Evolutionary conservation across 345 rosid species (phyloP).

Genomic region (Eutrema japonicum): DNA sequence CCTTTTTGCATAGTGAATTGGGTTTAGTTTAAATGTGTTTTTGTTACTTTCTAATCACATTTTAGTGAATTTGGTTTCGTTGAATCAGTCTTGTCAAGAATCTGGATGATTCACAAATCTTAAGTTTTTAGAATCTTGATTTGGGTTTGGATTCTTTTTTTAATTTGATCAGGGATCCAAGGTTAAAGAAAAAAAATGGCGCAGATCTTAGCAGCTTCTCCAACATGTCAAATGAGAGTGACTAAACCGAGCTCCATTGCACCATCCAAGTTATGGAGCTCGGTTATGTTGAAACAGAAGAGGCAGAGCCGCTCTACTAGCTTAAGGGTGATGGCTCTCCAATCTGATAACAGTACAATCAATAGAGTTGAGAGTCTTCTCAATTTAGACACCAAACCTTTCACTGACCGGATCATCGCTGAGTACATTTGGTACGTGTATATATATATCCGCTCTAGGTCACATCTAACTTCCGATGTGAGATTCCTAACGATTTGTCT

Average conservation of each 20-base stretch:
- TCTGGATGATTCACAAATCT: conserved; percentile 16
- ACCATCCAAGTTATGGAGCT: conserved; percentile 64
- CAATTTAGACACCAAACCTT: conserved; percentile 81
- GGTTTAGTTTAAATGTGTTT: conserved; percentile 25
- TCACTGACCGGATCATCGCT: conserved; percentile 83
- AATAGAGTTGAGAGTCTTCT: conserved; percentile 78
- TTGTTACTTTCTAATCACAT: conserved; percentile 2
- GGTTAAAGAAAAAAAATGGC: conserved; percentile 58
- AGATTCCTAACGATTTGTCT: neutral
- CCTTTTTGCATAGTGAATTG: neutral
- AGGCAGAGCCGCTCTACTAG: conserved; percentile 54
- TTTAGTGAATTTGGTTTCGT: conserved; percentile 17
- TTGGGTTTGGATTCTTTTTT: conserved; percentile 29
- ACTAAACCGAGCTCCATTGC: conserved; percentile 56
- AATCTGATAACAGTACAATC: conserved; percentile 68
- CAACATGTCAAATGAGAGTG: conserved; percentile 76
- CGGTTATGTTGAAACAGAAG: conserved; percentile 70
- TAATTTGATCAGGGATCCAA: conserved; percentile 40
- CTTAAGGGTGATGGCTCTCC: conserved; percentile 66
- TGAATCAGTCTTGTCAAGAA: conserved; percentile 22
- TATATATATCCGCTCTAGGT: neutral
- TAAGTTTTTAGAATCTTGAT: conserved; percentile 3
- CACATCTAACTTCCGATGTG: neutral
- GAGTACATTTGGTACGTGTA: conserved; percentile 87
- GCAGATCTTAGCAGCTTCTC: conserved; percentile 77